Evolutionary conservation across 2,329 filamentous ascomycete species (phyloP).

Genomic region (Magnaporthiopsis rhizophila): DNA sequence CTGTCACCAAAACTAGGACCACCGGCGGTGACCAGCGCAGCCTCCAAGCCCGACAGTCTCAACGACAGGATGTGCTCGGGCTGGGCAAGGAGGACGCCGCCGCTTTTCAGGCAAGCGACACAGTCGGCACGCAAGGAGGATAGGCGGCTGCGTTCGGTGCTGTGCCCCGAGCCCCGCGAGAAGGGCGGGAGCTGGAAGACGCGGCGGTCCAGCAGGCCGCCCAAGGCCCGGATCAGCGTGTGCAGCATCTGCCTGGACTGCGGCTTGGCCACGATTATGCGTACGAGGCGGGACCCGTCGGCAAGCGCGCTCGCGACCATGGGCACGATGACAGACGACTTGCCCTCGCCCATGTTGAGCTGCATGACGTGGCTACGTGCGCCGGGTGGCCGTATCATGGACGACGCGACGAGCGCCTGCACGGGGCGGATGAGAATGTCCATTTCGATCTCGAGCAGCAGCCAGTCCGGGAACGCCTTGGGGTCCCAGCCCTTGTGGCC

Average conservation of each 20-base stretch:
- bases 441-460: constrained; percentile 58
- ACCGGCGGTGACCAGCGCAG: constrained; percentile 16
- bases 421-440: constrained; percentile 51
- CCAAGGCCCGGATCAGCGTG: constrained; percentile 44
- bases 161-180: constrained; percentile 30
- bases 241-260: constrained; percentile 55
- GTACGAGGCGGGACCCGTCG: constrained; percentile 39
- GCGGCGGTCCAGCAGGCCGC: constrained; percentile 44
- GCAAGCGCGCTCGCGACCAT: constrained; percentile 49
- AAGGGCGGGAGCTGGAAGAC: constrained; percentile 50
- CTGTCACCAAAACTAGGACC: too few relatives aligned
- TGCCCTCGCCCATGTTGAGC: constrained; percentile 65
- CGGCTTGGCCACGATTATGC: constrained; percentile 54
- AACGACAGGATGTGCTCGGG: constrained; percentile 59
- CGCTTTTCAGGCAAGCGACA: constrained; percentile 13
- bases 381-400: constrained; percentile 40
- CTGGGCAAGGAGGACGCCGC: constrained; percentile 52
- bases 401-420: constrained; percentile 47
- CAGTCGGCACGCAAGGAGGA: too few relatives aligned
- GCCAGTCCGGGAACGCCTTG: constrained; percentile 43
- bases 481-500: constrained; percentile 52
- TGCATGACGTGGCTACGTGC: constrained; percentile 49
- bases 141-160: too few relatives aligned
- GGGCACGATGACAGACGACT: constrained; percentile 61
- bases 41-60: constrained; percentile 51